These are phyloP conservation scores for Nadsonia commutata DNA, from an alignment of 1,139 yeast genomes.

Conservation along the genomic window DNA sequence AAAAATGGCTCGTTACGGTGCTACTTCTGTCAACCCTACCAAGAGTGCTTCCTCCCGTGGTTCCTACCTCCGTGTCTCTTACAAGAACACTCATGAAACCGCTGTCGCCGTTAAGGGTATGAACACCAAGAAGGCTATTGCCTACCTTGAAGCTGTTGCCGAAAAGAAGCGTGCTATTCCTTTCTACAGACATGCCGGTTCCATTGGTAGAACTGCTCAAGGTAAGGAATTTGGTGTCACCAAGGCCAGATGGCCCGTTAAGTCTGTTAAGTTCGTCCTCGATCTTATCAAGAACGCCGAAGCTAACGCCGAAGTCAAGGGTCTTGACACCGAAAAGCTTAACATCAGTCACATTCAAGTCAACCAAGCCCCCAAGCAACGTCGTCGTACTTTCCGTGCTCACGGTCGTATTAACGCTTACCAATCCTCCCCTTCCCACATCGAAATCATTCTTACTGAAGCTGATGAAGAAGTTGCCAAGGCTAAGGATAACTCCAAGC, in stretches of 20 bases:
- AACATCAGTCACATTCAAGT: slow-evolving; percentile 97
- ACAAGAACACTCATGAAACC: slow-evolving; percentile 99
- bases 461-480: slow-evolving; percentile 87
- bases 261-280: slow-evolving; percentile 90
- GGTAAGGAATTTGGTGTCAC: slow-evolving; percentile 99
- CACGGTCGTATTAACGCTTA: slow-evolving; percentile 99
- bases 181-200: slow-evolving; percentile 93
- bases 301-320: slow-evolving; percentile 98
- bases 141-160: slow-evolving; percentile 90
- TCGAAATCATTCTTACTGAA: slow-evolving; percentile 94
- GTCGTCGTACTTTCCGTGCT: slow-evolving; percentile 99
- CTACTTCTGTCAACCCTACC: slow-evolving; percentile 98
- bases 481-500: slow-evolving; percentile 69
- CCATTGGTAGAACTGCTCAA: slow-evolving; percentile 98
- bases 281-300: slow-evolving; percentile 96
- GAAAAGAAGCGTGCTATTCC: slow-evolving; percentile 99
- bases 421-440: slow-evolving; percentile 98
- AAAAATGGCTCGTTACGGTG: slow-evolving; percentile 87
- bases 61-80: slow-evolving; percentile 97
- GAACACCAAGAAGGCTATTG: slow-evolving; percentile 92
- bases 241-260: slow-evolving; percentile 99
- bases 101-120: slow-evolving; percentile 97
- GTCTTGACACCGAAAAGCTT: slow-evolving; percentile 88
- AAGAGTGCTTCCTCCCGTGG: slow-evolving; percentile 99
- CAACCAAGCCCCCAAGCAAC: slow-evolving; percentile 99